phyloP scores from a whole-genome alignment of 2,329 filamentous ascomycete species.

The Mycosphaerella sp. region DNA sequence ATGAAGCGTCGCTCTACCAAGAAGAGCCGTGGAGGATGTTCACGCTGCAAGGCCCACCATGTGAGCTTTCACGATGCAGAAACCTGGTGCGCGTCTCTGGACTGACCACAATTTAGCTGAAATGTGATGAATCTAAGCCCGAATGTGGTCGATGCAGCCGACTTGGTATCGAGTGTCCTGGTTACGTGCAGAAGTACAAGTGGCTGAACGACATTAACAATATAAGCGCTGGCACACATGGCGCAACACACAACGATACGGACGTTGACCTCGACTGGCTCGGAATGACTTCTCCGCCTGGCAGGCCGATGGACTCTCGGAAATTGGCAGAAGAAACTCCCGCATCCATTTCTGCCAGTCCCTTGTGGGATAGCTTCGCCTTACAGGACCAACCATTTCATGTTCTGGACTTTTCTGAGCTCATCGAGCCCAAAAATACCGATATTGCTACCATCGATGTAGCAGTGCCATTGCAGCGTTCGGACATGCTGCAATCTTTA shows the following conservation, averaged over 20 bases:
- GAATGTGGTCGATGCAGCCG: slow-evolving; percentile 11
- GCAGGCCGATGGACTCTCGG: neutral
- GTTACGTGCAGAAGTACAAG: slow-evolving; percentile 12
- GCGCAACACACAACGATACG: neutral
- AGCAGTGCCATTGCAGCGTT: neutral
- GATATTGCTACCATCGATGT: neutral
- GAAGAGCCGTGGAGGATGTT: slow-evolving; percentile 14
- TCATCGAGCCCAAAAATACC: neutral
- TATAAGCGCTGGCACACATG: neutral
- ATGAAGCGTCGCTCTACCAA: slow-evolving; percentile 11
- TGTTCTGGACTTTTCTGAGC: slow-evolving; percentile 5
- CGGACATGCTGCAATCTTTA: slow-evolving; percentile 16
- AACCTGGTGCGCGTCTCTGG: neutral
- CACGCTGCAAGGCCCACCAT: slow-evolving; percentile 18
- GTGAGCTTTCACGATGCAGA: neutral
- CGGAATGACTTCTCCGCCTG: slow-evolving; percentile 4
- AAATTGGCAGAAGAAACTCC: neutral
- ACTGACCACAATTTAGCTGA: slow-evolving; percentile 7
- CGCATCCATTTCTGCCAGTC: neutral
- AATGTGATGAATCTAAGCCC: slow-evolving; percentile 17
- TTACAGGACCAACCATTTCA: slow-evolving; percentile 3
- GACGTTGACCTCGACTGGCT: slow-evolving; percentile 7
- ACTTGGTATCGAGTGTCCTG: slow-evolving; percentile 12
- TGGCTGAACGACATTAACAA: slow-evolving; percentile 12
- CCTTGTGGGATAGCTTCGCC: slow-evolving; percentile 1